Evolutionary conservation across 192 early-diverging fungal genomes (phyloP), one percentile per base, ranked within the genome.

Genomic region (Rhizophlyctis rosea): DNA sequence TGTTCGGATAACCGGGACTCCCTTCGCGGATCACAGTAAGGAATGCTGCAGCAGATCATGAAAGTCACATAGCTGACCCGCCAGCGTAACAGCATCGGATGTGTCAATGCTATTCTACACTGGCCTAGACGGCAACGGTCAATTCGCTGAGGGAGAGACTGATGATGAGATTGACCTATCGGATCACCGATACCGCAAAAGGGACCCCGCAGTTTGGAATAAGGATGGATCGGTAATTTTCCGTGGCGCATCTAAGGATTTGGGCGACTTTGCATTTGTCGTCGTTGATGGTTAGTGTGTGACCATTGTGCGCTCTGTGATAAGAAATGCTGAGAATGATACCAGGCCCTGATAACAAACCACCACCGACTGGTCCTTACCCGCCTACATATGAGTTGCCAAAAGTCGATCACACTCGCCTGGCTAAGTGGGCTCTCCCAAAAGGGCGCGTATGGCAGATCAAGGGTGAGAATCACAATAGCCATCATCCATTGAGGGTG

Each of bases 21-120:
- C 87, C 0, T 76, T 87, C 21, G 63, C 59, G 25, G 58, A 61
- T 35, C 53, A 74, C 32, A 68, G 81, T 85, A 74, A 52, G 50
- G 18, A n/a, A n/a, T n/a, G n/a, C n/a, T n/a, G n/a, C n/a, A n/a
- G n/a, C n/a, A n/a, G n/a, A n/a, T n/a, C n/a, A n/a, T n/a, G n/a
- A n/a, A n/a, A n/a, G n/a, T n/a, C n/a, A n/a, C n/a, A n/a, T n/a
- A n/a, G n/a, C n/a, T n/a, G n/a, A n/a, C n/a, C n/a, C n/a, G n/a
- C n/a, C 29, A 65, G 76, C 39, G 11, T 29, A n/a, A 36, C 54
- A 52, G 59, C 54, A n/a, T 25, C 57, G 0, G 70, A 62, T 47
- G 48, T 81, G 13, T 82, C 86, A 36, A 44, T 91, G 7, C 53
- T 90, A 18, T 97, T 90, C 70, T 95, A 95, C 66, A 74, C 87